Evolutionary conservation across 495 filamentous ascomycete species (phyloP), one percentile per base, ranked within the genome.

Genomic region (Opeltia flavorubescens): DNA sequence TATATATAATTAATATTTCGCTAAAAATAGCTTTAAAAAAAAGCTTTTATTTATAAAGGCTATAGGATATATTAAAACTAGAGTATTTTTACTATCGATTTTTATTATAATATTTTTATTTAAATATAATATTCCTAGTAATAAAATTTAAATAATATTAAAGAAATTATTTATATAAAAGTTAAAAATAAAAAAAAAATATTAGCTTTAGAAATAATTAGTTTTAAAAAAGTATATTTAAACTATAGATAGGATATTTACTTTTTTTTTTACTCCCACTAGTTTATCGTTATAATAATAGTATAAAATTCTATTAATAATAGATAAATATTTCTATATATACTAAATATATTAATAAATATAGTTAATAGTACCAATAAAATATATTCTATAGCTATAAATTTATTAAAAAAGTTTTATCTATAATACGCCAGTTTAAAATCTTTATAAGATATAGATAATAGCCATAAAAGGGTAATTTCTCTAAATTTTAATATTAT

Each of bases 301-400:
- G 20, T 9, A 15, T 36, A 36, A 12, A 36, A 17, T 36, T 12
- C 33, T 36, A 36, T 36, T 36, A 36, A 36, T 5, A 3, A 2
- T 3, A 36, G 13, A 36, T 7, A 36, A 13, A 28, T 44, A 51
- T 45, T 45, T 51, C 23, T 25, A 46, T n/a, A 29, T 45, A 45
- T 12, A n/a, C 27, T 45, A 44, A 35, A 30, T 44, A 18, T 35
- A 29, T 29, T 30, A 18, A 33, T 31, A 54, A 54, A 28, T 23
- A 31, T 18, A 42, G 41, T 36, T 41, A 41, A 43, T 38, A 30
- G 30, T n/a, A 23, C 18, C 31, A 18, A 46, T n/a, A n/a, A n/a
- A n/a, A n/a, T n/a, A n/a, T n/a, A n/a, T n/a, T n/a, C n/a, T n/a
- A n/a, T n/a, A n/a, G n/a, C n/a, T n/a, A n/a, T n/a, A n/a, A n/a